Base-by-base conservation (phyloP, 169 alveolate genomes). In the Plasmodium knowlesi region DNA sequence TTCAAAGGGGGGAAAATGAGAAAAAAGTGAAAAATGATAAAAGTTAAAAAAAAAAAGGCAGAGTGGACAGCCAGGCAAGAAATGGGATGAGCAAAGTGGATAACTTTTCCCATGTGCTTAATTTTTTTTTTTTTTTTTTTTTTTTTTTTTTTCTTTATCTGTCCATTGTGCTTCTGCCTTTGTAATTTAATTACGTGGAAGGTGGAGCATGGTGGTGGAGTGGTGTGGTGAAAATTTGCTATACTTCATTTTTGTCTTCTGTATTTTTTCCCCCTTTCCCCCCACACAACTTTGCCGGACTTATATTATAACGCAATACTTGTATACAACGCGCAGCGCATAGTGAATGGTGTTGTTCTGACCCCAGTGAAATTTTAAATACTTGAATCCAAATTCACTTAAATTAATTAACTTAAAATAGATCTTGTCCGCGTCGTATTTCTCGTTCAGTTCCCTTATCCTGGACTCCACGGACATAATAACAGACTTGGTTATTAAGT, bases 321-420 rank as follows among this genome's bases (percentile, higher is more conserved):
- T 32, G 70, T 85, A 85, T 32, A 85, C 37, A 50, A 85, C 93
- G 39, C 93, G 79, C 37, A 85, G 54, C 16, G 93, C 37, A 85
- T 73, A 85, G 30, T 85, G 61, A 9, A 34, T 37, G 32, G 53
- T 46, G 19, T 73, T 76, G 37, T 19, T 67, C 30, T 19, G 28
- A 50, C 16, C 28, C 19, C 79, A 43, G 22, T 73, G 67, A 25
- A 85, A 53, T 73, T 85, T 85, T 30, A 85, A 85, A 85, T 85
- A 85, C 67, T 76, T 85, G 25, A 85, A 85, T 16, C 93, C 93
- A 10, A 74, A 41, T 3, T 50, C 61, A 50, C 93, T 73, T 50
- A 85, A 76, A 39, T 85, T 85, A 74, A 85, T 85, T 43, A 85
- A 39, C 84, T 85, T 85, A 85, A 85, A 85, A 73, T 85, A 74